phyloP scores from a whole-genome alignment of 176 grass and related monocot genomes.

The Puya raimondii region DNA sequence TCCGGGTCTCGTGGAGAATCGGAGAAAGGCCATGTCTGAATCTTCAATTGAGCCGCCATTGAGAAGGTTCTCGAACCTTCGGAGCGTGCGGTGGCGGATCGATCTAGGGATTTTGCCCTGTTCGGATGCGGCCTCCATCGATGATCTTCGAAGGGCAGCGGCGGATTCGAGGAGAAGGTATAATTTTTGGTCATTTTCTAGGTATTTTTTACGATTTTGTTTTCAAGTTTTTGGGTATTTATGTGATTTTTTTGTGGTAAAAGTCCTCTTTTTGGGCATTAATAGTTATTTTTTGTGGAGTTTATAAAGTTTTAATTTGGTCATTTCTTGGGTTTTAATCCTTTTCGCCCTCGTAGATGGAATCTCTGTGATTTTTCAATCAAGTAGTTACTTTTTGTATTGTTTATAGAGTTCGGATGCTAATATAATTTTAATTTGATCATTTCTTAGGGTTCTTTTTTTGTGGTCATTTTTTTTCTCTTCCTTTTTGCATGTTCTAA shows the following conservation, averaged over 20 bases:
- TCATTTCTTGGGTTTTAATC: no score
- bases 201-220: constrained; percentile 11
- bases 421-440: no score
- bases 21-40: constrained; percentile 22
- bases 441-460: no score
- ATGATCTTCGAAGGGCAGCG: constrained; percentile 60
- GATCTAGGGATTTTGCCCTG: constrained; percentile 83
- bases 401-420: no score
- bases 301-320: no score
- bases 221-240: not conserved
- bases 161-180: constrained; percentile 85
- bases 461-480: no score
- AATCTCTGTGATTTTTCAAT: no score
- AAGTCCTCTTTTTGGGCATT: not conserved
- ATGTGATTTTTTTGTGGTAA: not conserved
- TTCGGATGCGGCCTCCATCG: constrained; percentile 51
- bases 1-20: not conserved
- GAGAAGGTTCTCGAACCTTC: constrained; percentile 45
- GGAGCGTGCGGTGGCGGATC: constrained; percentile 80
- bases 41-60: constrained; percentile 14
- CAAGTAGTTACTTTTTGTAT: no score
- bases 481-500: no score
- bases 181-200: not conserved
- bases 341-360: no score
- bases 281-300: no score